Base-by-base conservation (phyloP, 1,284 basidiomycete genomes). In the Xanthoconium separans region DNA sequence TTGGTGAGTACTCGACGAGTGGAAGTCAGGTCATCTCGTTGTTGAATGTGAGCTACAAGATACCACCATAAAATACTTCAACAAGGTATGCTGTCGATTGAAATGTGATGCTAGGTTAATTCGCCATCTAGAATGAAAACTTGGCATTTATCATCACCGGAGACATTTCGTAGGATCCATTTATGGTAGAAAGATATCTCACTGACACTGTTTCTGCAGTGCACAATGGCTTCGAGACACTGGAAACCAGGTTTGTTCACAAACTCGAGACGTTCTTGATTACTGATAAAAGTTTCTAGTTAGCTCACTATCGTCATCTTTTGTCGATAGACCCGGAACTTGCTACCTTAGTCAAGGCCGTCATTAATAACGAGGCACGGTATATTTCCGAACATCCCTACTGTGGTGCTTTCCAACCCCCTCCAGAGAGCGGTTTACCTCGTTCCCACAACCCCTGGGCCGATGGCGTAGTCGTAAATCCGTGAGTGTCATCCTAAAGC, bases 61-160 rank as follows among this genome's bases (percentile, higher is more conserved):
- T 63, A 89, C 87, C 2, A 89, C 88, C 8, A 81, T 90, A 47
- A 85, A 80, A 66, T 90, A 89, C 61, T 89, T 83, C 66, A 82
- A 77, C 64, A 61, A 76, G 63, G 85, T 82, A 63, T 40, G 74
- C 60, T 41, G 39, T 15, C 33, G 13, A 16, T 53, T 13, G 42
- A 50, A 44, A 22, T 42, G 13, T 46, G 13, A 41, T 27, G 27
- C 13, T 44, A 6, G 37, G 42, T 56, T 52, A 37, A 51, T 53
- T 57, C 24, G 16, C 36, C 12, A 42, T 50, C 29, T 43, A 75
- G 85, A 75, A 75, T 2, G 76, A 86, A 61, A 87, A 89, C 61
- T 62, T 89, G 33, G 88, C 87, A 0, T 90, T 89, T 63, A 86
- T 89, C 45, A 85, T 89, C 55, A 89, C 87, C 44, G 86, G 86